Evolutionary conservation across 2,329 filamentous ascomycete genomes (phyloP), one percentile per base, ranked within the genome.

Genomic region (Cercospora sp.): DNA sequence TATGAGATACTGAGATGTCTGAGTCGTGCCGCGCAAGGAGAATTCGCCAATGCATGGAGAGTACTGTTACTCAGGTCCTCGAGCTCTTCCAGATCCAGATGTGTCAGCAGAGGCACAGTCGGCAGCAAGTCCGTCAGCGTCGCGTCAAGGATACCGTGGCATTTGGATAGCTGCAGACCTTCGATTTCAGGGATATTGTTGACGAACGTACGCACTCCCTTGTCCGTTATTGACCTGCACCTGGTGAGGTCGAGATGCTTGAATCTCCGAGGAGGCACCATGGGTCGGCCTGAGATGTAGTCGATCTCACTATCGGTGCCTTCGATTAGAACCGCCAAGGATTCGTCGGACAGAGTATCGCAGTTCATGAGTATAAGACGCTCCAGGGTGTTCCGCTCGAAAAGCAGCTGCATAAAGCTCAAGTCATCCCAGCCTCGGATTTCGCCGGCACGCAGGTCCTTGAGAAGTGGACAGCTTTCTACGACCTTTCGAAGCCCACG

Each of bases 1-100:
- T 93, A 97, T 75, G 92, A 94, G 73, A 98, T 86, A 64, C 92
- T 94, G 5, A 98, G 85, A 76, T 97, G 93, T 72, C 91, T 86
- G 6, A 99, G 84, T 23, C 81, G 84, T 0, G 85, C 79, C 0
- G 90, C 90, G 76, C 92, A 97, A 0, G 92, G 90, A 0, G 92
- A 87, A 73, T 88, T 90, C 59, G 93, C 89, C 7, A 99, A 84
- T 69, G 91, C 88, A 65, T 93, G 86, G 2, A 97, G 82, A 0
- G 93, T 82, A 3, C 83, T 81, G 76, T 98, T 96, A 18, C 91
- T 94, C 13, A 98, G 82, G 30, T 89, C 84, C 5, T 89, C 85
- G 12, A 97, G 84, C 73, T 97, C 94, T 79, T 99, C 95, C 2
- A 98, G 82, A 73, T 98, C 95, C 51, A 99, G 84, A 76, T 96